Evolutionary conservation across 179 eudicot genomes (phyloP).

Genomic region (Carnegiea gigantea): DNA sequence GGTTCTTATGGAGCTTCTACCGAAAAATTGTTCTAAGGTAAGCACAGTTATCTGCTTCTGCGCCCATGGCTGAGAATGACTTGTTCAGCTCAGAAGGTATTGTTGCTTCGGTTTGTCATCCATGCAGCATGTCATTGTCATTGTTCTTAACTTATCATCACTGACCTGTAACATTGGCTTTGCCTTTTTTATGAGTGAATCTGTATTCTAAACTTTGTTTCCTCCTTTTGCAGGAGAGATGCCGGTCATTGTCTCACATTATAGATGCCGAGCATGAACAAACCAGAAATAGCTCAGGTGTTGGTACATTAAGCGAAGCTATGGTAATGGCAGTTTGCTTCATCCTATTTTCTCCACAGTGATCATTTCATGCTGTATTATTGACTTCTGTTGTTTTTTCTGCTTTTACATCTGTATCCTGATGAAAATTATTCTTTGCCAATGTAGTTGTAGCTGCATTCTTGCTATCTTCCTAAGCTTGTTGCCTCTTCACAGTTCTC

Average conservation of each 20-base stretch:
- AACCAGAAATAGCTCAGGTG: not conserved
- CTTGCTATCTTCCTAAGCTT: not conserved
- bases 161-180: not conserved
- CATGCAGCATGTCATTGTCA: not conserved
- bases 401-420: not conserved
- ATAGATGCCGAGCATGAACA: constrained; percentile 22
- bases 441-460: not conserved
- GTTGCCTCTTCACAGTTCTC: not conserved
- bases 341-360: not conserved
- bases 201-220: not conserved
- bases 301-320: constrained; percentile 12
- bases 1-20: not conserved
- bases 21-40: constrained; percentile 18
- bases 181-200: not conserved
- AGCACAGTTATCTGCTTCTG: not conserved
- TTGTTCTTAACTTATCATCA: not conserved
- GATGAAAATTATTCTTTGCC: not conserved
- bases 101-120: not conserved
- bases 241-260: not conserved
- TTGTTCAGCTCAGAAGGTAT: not conserved
- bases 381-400: not conserved
- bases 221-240: constrained; percentile 18
- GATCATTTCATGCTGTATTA: not conserved
- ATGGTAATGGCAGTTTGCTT: constrained; percentile 1
- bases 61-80: not conserved